Base-by-base conservation (phyloP, 768 basidiomycete genomes). In the Artomyces pyxidatus region DNA sequence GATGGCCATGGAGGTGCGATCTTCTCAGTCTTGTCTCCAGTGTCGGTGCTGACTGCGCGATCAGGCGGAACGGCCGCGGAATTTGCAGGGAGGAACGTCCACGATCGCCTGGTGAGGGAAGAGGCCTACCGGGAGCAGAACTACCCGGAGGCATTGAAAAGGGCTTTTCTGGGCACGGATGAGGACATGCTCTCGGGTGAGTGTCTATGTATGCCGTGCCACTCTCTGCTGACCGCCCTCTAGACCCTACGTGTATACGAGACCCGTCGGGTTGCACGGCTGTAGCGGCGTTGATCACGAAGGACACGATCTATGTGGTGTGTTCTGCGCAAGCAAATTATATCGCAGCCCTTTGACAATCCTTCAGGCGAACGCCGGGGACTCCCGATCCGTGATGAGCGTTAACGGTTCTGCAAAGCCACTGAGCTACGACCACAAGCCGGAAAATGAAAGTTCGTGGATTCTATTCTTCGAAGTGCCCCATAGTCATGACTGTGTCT, bases 261-360 rank as follows among this genome's bases (percentile, higher is more conserved):
- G 96, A 99, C 66, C 87, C 93, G 2, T 96, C 94, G 8, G 96
- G 96, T 8, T 96, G 93, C 63, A 99, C 96, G 1, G 94, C 96
- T 6, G 89, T 98, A 12, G 83, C 90, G 10, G 87, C 85, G 16
- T 68, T 99, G 47, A 65, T 96, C 37, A 92, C 93, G 10, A 63
- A 73, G 25, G 88, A 95, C 62, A 68, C 66, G 35, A 81, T 95
- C 55, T 84, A 81, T 63, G 85, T 88, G 42, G 88, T 92, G 74
- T 52, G 86, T n/a, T n/a, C n/a, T 68, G 29, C 26, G 22, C 42
- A 21, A 26, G 30, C 40, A 12, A 42, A 38, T 26, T 35, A 10
- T 19, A 43, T 32, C 29, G 4, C 37, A 37, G 40, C 40, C 27
- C 10, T 48, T 51, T 32, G 49, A 19, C 47, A 25, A 32, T 12